Conservation (phyloP, 75 land plant species). For the Isoetes taiwanensis region DNA sequence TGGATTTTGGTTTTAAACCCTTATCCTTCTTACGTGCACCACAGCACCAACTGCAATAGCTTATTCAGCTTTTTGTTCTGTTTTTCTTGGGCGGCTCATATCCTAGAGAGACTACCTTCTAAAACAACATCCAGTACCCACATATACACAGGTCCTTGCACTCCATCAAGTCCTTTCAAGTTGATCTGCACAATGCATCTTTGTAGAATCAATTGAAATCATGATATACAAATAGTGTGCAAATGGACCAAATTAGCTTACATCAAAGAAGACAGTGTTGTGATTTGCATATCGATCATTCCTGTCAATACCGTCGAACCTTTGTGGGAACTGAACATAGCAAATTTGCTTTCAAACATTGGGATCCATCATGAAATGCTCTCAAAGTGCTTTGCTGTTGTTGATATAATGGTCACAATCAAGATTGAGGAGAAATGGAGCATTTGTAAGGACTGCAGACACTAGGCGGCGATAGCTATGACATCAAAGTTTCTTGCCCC, state of each 20-base stretch:
- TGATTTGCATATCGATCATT: conserved; percentile 7
- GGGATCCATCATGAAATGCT: conserved; percentile 10
- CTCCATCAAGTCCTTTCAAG: conserved; percentile 69
- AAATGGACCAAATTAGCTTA: neutral
- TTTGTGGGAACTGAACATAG: conserved; percentile 7
- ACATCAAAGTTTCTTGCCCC: no score
- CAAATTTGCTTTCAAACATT: neutral
- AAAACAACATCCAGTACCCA: conserved; percentile 73
- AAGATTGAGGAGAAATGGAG: conserved; percentile 61
- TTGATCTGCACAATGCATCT: conserved; percentile 30
- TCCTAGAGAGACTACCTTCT: conserved; percentile 66
- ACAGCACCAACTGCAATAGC: conserved; percentile 52
- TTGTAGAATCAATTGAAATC: conserved; percentile 1
- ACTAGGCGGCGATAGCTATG: no score
- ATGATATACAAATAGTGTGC: neutral
- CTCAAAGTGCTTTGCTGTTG: conserved; percentile 48
- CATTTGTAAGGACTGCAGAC: conserved; percentile 68
- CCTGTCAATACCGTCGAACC: conserved; percentile 7
- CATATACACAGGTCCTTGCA: conserved; percentile 82
- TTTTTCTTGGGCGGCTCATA: conserved; percentile 43
- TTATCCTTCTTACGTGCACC: conserved; percentile 28
- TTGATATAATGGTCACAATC: conserved; percentile 77
- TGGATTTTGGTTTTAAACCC: conserved; percentile 42
- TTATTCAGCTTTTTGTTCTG: conserved; percentile 19
- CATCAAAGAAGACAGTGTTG: conserved; percentile 8